Evolutionary conservation across 129 eudicot species (phyloP).

Genomic region (Scalesia atractyloides): DNA sequence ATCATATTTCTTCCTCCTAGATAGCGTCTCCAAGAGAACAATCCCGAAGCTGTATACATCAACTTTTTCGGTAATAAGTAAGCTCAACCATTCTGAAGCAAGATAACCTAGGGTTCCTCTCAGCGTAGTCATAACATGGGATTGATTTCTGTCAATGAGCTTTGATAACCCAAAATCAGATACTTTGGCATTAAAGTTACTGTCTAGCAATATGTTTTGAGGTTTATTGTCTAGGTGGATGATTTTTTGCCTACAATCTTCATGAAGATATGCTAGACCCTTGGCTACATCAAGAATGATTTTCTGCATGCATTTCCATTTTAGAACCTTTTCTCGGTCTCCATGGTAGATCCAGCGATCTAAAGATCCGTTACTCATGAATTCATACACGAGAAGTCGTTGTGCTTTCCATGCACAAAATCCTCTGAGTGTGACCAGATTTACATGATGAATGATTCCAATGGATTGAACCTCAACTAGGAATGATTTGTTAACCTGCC

Average conservation of each 20-base stretch:
- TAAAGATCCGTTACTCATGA: slow-evolving; percentile 35
- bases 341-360: slow-evolving; percentile 35
- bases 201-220: slow-evolving; percentile 37
- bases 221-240: slow-evolving; percentile 46
- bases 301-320: slow-evolving; percentile 30
- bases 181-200: slow-evolving; percentile 36
- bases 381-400: slow-evolving; percentile 30
- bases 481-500: slow-evolving; percentile 26
- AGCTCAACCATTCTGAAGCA: slow-evolving; percentile 35
- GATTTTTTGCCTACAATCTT: slow-evolving; percentile 44
- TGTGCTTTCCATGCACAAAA: slow-evolving; percentile 33
- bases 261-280: slow-evolving; percentile 41
- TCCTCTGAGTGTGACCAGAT: slow-evolving; percentile 39
- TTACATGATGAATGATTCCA: slow-evolving; percentile 43
- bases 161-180: slow-evolving; percentile 43
- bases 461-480: slow-evolving; percentile 39
- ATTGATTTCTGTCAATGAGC: slow-evolving; percentile 33
- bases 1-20: slow-evolving; percentile 34
- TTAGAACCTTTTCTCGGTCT: slow-evolving; percentile 6
- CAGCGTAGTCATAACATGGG: slow-evolving; percentile 26
- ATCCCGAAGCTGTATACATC: slow-evolving; percentile 41
- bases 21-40: slow-evolving; percentile 34
- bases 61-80: slow-evolving; percentile 29
- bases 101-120: slow-evolving; percentile 45
- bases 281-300: slow-evolving; percentile 34